phyloP scores from a whole-genome alignment of 2,329 filamentous ascomycete species.

The Malbranchea zuffiana region DNA sequence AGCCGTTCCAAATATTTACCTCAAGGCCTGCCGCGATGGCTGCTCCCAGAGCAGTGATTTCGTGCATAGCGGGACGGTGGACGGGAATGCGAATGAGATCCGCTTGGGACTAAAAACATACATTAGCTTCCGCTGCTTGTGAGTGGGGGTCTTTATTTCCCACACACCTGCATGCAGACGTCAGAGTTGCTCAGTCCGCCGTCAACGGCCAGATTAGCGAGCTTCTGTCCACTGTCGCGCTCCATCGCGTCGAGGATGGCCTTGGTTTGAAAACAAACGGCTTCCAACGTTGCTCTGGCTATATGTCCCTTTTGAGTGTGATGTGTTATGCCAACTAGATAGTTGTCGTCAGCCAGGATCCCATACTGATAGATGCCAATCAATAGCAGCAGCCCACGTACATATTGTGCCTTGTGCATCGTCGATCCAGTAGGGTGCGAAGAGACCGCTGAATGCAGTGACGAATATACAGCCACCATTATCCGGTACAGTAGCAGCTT shows the following conservation, averaged over 20 bases:
- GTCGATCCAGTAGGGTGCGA: slow-evolving; percentile 91
- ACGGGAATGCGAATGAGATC: slow-evolving; percentile 76
- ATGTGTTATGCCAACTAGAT: slow-evolving; percentile 64
- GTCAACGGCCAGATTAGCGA: slow-evolving; percentile 69
- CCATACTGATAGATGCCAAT: slow-evolving; percentile 2
- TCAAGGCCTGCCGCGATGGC: slow-evolving; percentile 85
- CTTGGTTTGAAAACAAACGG: slow-evolving; percentile 84
- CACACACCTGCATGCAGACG: slow-evolving; percentile 65
- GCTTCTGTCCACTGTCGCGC: slow-evolving; percentile 64
- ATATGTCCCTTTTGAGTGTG: slow-evolving; percentile 79
- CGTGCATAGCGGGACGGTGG: slow-evolving; percentile 74
- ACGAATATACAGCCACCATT: slow-evolving; percentile 80
- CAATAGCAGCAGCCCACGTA: slow-evolving; percentile 9
- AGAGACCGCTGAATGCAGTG: slow-evolving; percentile 81
- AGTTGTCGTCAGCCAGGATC: slow-evolving; percentile 7
- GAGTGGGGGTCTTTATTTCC: slow-evolving; percentile 1
- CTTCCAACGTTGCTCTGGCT: slow-evolving; percentile 78
- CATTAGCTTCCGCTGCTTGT: slow-evolving; percentile 13
- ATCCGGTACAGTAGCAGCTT: slow-evolving; percentile 55
- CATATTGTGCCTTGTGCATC: slow-evolving; percentile 73
- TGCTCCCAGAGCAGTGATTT: slow-evolving; percentile 79
- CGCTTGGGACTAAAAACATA: slow-evolving; percentile 55
- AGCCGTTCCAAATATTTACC: slow-evolving; percentile 63
- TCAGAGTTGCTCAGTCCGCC: slow-evolving; percentile 84
- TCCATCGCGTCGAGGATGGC: slow-evolving; percentile 89